Conservation (phyloP, 257 asterid genomes). For the Fraxinus pennsylvanica region DNA sequence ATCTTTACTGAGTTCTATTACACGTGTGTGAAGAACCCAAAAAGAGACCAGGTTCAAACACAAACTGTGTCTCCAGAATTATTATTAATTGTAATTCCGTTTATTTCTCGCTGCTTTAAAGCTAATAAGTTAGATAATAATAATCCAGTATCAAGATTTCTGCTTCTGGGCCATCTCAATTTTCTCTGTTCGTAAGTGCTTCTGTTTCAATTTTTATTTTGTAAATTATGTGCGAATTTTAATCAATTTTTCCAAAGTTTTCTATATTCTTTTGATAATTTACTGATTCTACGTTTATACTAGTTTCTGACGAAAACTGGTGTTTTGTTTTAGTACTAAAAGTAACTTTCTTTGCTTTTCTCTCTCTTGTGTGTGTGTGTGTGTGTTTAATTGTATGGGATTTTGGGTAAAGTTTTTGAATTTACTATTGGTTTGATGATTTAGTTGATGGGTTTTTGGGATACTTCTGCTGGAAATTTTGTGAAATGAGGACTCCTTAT, state of each 20-base stretch:
- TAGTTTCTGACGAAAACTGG: not conserved
- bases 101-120: not conserved
- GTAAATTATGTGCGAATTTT: not conserved
- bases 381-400: not conserved
- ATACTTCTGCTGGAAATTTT: conserved; percentile 6
- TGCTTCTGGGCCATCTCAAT: conserved; percentile 16
- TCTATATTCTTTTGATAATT: not conserved
- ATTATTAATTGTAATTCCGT: not conserved
- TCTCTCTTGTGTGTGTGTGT: not conserved
- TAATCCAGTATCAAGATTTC: conserved; percentile 14
- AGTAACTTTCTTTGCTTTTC: not conserved
- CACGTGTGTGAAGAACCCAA: conserved; percentile 29
- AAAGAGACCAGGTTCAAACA: conserved; percentile 30
- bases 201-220: conserved; percentile 10
- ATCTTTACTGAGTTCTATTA: not conserved
- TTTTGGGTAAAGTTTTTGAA: not conserved
- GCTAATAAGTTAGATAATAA: not conserved
- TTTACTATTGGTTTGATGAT: not conserved
- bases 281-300: conserved; percentile 2
- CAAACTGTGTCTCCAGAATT: conserved; percentile 21
- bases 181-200: conserved; percentile 28
- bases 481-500: conserved; percentile 14
- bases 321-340: not conserved
- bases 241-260: conserved; percentile 8
- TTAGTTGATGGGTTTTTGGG: not conserved